A percentile compares a stretch with the other conserved stretches of the same genome.
These are phyloP conservation scores for Deinandra increscens DNA, from an alignment of 129 eudicot genomes.

Conservation along the genomic window DNA sequence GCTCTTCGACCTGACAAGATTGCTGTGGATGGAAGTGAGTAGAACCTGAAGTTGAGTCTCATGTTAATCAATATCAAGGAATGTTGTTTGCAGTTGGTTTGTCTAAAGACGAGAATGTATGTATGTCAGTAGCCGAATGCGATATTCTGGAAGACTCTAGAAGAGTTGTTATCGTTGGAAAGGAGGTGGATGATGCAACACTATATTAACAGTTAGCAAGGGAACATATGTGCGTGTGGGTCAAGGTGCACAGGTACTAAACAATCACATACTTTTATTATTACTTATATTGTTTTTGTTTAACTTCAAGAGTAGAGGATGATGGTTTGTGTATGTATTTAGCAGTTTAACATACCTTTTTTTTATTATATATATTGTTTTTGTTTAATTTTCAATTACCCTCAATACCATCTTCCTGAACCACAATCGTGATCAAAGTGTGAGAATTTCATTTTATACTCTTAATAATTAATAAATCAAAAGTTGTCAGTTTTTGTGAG, in stretches of 20 bases:
- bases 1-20: constrained; percentile 76
- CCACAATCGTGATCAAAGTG: too few relatives aligned
- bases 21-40: constrained; percentile 96
- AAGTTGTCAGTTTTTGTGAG: too few relatives aligned
- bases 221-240: constrained; percentile 96
- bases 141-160: constrained; percentile 81
- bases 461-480: too few relatives aligned
- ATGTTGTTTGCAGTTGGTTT: too few relatives aligned
- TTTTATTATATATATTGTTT: too few relatives aligned
- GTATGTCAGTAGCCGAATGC: constrained; percentile 70
- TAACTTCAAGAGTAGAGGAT: neutral
- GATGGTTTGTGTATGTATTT: constrained; percentile 6
- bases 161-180: constrained; percentile 72
- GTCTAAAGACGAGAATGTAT: too few relatives aligned
- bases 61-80: neutral
- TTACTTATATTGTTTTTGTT: too few relatives aligned
- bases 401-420: too few relatives aligned
- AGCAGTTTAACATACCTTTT: constrained; percentile 91
- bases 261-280: neutral
- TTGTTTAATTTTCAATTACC: too few relatives aligned
- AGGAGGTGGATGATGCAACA: constrained; percentile 92
- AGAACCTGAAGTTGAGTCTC: constrained; percentile 62
- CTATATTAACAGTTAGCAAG: constrained; percentile 95
- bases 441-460: too few relatives aligned
- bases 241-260: constrained; percentile 86